Conservation (phyloP, 345 rosid genomes). For the Gossypium longicalyx region DNA sequence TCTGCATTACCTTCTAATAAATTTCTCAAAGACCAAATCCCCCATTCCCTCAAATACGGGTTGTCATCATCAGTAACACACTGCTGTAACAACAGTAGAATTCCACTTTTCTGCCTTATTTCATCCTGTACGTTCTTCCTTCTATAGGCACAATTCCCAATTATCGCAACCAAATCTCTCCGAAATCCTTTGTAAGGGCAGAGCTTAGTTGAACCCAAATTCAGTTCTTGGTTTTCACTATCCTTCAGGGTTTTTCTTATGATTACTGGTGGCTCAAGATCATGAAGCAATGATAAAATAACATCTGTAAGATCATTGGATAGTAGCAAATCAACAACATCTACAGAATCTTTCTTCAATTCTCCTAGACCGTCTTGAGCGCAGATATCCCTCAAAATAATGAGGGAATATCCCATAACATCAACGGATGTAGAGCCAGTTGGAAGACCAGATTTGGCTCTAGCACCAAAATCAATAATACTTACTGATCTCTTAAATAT, state of each 20-base stretch:
- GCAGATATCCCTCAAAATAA: slow-evolving; percentile 53
- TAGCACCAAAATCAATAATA: slow-evolving; percentile 29
- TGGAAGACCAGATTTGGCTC: slow-evolving; percentile 54
- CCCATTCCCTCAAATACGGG: slow-evolving; percentile 82
- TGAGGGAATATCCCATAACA: slow-evolving; percentile 62
- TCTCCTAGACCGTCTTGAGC: slow-evolving; percentile 37
- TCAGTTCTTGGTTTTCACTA: slow-evolving; percentile 23
- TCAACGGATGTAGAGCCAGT: slow-evolving; percentile 41
- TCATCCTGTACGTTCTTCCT: slow-evolving; percentile 69
- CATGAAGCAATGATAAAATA: slow-evolving; percentile 45
- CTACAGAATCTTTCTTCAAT: slow-evolving; percentile 22
- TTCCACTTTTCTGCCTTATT: slow-evolving; percentile 54
- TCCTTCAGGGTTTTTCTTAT: slow-evolving; percentile 49
- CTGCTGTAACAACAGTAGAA: slow-evolving; percentile 60
- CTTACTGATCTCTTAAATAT: slow-evolving; percentile 39
- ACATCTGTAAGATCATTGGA: slow-evolving; percentile 47
- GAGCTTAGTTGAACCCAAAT: slow-evolving; percentile 22
- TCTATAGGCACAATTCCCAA: slow-evolving; percentile 62
- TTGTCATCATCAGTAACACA: slow-evolving; percentile 73
- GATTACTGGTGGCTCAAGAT: slow-evolving; percentile 63
- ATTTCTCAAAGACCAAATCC: slow-evolving; percentile 70
- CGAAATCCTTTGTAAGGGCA: slow-evolving; percentile 77
- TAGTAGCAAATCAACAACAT: slow-evolving; percentile 35
- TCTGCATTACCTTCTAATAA: slow-evolving; percentile 64
- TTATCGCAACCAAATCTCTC: slow-evolving; percentile 70